A percentile compares a stretch with the other conserved stretches of the same genome.
phyloP scores from a whole-genome alignment of 192 early-diverging fungal genomes.

The Anaeromyces robustus region DNA sequence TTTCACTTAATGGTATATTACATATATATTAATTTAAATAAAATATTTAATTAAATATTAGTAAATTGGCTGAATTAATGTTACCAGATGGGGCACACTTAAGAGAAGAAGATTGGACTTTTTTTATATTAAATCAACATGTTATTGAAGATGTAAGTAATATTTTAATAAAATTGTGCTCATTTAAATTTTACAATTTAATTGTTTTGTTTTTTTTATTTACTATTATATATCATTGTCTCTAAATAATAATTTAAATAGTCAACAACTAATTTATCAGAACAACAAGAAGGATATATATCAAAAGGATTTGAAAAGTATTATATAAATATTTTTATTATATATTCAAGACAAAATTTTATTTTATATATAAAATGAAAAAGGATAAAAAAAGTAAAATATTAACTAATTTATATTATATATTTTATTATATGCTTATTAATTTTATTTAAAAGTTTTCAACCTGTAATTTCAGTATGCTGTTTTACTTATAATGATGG shows the following conservation, averaged over 20 bases:
- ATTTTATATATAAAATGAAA: too few species aligned
- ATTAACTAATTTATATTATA: too few species aligned
- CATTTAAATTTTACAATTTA: not conserved
- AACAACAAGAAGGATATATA: not conserved
- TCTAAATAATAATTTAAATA: too few species aligned
- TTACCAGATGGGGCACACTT: slow-evolving; percentile 87
- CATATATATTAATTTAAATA: slow-evolving; percentile 5
- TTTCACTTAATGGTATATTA: not conserved
- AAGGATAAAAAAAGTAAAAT: too few species aligned
- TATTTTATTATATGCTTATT: too few species aligned
- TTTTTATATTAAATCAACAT: slow-evolving; percentile 76
- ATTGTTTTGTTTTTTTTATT: not conserved
- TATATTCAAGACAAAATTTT: too few species aligned
- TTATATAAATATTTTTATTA: not conserved
- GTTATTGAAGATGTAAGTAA: slow-evolving; percentile 6
- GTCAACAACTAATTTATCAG: not conserved
- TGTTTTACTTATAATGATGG: not conserved
- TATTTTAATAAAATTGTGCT: not conserved
- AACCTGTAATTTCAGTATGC: not conserved
- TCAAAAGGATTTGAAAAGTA: not conserved
- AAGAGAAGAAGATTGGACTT: slow-evolving; percentile 85
- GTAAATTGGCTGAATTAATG: slow-evolving; percentile 88
- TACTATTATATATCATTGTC: too few species aligned
- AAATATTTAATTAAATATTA: slow-evolving; percentile 11
- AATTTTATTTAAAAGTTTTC: not conserved